These are phyloP conservation scores for Solanum sitiens DNA, from an alignment of 257 asterid species.

Conservation along the genomic window DNA sequence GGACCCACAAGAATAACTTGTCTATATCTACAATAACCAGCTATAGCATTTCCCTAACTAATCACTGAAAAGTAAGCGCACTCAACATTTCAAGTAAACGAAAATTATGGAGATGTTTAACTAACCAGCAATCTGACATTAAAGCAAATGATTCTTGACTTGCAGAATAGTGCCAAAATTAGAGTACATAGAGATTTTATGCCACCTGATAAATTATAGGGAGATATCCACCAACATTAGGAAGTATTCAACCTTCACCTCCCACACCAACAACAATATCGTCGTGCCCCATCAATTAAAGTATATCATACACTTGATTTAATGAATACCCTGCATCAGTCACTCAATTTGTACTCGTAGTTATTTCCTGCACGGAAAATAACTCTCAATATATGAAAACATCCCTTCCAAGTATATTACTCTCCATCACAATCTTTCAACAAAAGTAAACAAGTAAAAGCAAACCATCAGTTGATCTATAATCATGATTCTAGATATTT, in stretches of 20 bases:
- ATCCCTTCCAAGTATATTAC: too few relatives aligned
- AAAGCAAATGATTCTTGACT: neutral
- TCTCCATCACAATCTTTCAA: too few relatives aligned
- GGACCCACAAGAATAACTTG: constrained; percentile 71
- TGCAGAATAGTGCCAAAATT: neutral
- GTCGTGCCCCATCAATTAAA: constrained; percentile 85
- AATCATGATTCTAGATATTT: too few relatives aligned
- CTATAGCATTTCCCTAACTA: constrained; percentile 49
- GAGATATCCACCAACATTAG: constrained; percentile 80
- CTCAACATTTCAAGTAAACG: neutral
- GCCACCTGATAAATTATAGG: constrained; percentile 77
- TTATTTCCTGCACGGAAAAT: constrained; percentile 51
- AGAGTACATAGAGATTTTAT: neutral
- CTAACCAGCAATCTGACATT: too few relatives aligned
- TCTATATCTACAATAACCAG: constrained; percentile 80
- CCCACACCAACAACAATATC: constrained; percentile 82
- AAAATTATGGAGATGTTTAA: too few relatives aligned
- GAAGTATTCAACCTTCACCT: constrained; percentile 77
- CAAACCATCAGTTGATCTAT: too few relatives aligned
- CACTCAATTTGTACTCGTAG: constrained; percentile 73
- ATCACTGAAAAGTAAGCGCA: neutral
- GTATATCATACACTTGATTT: constrained; percentile 70
- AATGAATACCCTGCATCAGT: constrained; percentile 68
- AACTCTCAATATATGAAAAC: neutral
- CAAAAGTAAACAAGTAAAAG: too few relatives aligned